These are phyloP conservation scores for Metschnikowia gruessii DNA, from an alignment of 805 yeast genomes.

Conservation along the genomic window DNA sequence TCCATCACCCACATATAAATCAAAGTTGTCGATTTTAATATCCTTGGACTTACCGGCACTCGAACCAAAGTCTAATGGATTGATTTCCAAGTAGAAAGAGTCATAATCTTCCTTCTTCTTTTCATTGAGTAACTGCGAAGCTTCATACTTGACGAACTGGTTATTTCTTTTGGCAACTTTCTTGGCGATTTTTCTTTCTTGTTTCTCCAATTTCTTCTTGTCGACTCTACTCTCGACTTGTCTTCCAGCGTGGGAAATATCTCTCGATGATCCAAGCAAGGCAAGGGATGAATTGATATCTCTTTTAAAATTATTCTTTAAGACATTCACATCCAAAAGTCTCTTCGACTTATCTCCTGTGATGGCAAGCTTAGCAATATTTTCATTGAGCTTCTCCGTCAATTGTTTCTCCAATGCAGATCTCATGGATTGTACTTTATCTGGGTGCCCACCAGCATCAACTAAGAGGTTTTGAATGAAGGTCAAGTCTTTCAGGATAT, in stretches of 20 bases:
- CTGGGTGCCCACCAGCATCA: conserved; percentile 78
- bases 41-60: conserved; percentile 96
- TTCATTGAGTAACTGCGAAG: conserved; percentile 80
- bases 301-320: conserved; percentile 58
- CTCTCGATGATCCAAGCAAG: conserved; percentile 71
- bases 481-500: conserved; percentile 61
- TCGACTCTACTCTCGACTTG: conserved; percentile 93
- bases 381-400: conserved; percentile 54
- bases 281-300: conserved; percentile 76
- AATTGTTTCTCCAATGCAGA: conserved; percentile 47
- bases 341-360: conserved; percentile 89
- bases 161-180: conserved; percentile 90
- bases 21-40: conserved; percentile 88
- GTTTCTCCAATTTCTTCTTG: conserved; percentile 93
- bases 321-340: conserved; percentile 72
- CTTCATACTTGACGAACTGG: conserved; percentile 84
- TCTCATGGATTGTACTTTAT: conserved; percentile 51
- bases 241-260: conserved; percentile 89
- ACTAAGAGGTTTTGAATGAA: conserved; percentile 64
- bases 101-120: conserved; percentile 76
- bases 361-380: conserved; percentile 68
- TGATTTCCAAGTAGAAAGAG: conserved; percentile 89
- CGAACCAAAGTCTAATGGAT: conserved; percentile 84
- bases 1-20: conserved; percentile 93
- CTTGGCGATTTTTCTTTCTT: conserved; percentile 95